A percentile compares a stretch with the other conserved stretches of the same genome.
These are phyloP conservation scores for Sesbania bispinosa DNA, from an alignment of 306 rosid species.

Conservation along the genomic window DNA sequence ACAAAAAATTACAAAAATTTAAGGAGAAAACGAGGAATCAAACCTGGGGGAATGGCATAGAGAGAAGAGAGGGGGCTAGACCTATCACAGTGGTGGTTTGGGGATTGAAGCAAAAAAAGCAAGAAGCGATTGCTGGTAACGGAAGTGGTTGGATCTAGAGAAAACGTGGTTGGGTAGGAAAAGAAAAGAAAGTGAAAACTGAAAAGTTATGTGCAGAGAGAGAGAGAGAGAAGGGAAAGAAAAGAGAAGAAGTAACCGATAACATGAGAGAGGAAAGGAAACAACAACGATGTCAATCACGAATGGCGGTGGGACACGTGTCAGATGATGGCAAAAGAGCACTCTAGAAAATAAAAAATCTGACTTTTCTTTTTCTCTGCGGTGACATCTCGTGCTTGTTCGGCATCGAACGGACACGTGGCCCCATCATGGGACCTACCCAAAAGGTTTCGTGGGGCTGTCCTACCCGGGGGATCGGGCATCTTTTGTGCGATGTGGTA, in stretches of 20 bases:
- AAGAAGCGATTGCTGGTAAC: not conserved
- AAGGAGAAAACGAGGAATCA: not conserved
- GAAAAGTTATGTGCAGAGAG: not conserved
- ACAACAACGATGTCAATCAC: not conserved
- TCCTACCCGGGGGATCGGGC: not conserved
- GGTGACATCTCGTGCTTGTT: conserved; percentile 8
- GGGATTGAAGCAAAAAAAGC: not conserved
- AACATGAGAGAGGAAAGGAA: conserved; percentile 12
- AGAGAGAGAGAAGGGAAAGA: not conserved
- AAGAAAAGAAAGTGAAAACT: conserved; percentile 15
- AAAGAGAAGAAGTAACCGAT: conserved; percentile 19
- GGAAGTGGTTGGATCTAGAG: conserved; percentile 33
- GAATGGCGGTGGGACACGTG: conserved; percentile 27
- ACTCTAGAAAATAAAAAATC: conserved; percentile 6
- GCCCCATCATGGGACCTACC: conserved; percentile 9
- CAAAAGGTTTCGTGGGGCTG: not conserved
- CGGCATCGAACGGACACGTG: not conserved
- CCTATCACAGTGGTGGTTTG: not conserved
- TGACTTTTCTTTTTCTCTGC: conserved; percentile 23
- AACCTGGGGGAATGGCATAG: conserved; percentile 51
- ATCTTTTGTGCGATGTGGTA: not conserved
- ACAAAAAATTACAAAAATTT: not conserved
- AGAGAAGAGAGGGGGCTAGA: conserved; percentile 1
- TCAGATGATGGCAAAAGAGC: not conserved
- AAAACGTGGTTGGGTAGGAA: conserved; percentile 24